Base-by-base conservation (phyloP, 2,329 filamentous ascomycete genomes). In the Helotiales sp. region DNA sequence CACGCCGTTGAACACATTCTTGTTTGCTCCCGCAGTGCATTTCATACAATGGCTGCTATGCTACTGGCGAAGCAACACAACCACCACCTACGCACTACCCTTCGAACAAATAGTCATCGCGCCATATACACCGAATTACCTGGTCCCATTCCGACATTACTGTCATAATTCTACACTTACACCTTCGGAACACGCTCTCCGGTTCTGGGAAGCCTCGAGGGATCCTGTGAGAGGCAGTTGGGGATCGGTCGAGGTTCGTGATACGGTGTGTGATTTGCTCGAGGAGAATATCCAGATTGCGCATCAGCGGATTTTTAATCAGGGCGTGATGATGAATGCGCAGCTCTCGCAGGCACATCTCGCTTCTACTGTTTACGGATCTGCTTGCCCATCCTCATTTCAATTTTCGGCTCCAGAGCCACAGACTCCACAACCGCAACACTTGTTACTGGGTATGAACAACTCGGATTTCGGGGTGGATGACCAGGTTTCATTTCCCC, bases 251-350 rank as follows among this genome's bases (percentile, higher is more conserved):
- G 52, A 52, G 34, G 37, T 63, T 6, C 40, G 57, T 24, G 61
- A 54, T 3, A 45, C 34, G 4, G 50, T 63, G 7, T 55, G 49
- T 13, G 22, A 34, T 20, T 22, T 63, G 13, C 61, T 63, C 11
- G 61, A 63, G n/a, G 49, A 63, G 50, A 63, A 63, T n/a, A 28
- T 63, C 7, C 32, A 54, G 26, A 63, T 63, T n/a, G 61, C 50
- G n/a, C 34, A 54, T 20, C 28, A 55, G 34, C 34, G 61, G 15
- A 43, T 55, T 15, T 63, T 63, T 17, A 47, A 63, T 17, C 34
- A 37, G 1, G 61, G 49, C 7, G 61, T 55, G 24, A 22, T 63
- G 50, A 57, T 63, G 24, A 47, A 47, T 15, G 32, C 61, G 11
- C 49, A 43, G 24, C 28, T 63, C 11, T 40, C 32, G 2, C 60